These are phyloP conservation scores for Moricandia arvensis DNA, from an alignment of 345 rosid genomes.

Conservation along the genomic window DNA sequence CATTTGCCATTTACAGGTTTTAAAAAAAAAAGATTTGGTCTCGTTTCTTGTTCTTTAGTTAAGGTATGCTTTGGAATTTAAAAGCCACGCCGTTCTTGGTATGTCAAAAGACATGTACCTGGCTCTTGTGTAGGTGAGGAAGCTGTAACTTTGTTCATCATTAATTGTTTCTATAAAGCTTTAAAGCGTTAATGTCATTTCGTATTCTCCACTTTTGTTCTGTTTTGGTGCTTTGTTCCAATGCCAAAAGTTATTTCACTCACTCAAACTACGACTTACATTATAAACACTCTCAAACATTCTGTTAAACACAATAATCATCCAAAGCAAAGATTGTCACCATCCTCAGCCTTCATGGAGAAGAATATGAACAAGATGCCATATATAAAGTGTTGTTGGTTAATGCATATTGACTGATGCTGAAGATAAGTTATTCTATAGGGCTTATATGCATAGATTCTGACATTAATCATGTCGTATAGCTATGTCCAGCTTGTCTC, in stretches of 20 bases:
- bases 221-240: not conserved
- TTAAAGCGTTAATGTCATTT: not conserved
- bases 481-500: not conserved
- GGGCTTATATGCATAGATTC: not conserved
- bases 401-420: not conserved
- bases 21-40: not conserved
- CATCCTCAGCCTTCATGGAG: not conserved
- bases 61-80: not conserved
- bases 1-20: conserved; percentile 1
- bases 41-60: not conserved
- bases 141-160: not conserved
- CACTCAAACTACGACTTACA: not conserved
- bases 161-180: not conserved
- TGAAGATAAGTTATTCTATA: not conserved
- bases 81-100: not conserved
- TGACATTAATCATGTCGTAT: not conserved
- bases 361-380: not conserved
- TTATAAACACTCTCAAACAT: not conserved
- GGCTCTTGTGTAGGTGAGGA: not conserved
- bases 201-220: not conserved
- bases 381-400: not conserved
- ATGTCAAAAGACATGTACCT: not conserved
- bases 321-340: not conserved
- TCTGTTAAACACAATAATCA: not conserved
- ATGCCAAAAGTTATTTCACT: not conserved